These are phyloP conservation scores for Zymoseptoria tritici DNA, from an alignment of 2,329 filamentous ascomycete species.

Conservation along the genomic window DNA sequence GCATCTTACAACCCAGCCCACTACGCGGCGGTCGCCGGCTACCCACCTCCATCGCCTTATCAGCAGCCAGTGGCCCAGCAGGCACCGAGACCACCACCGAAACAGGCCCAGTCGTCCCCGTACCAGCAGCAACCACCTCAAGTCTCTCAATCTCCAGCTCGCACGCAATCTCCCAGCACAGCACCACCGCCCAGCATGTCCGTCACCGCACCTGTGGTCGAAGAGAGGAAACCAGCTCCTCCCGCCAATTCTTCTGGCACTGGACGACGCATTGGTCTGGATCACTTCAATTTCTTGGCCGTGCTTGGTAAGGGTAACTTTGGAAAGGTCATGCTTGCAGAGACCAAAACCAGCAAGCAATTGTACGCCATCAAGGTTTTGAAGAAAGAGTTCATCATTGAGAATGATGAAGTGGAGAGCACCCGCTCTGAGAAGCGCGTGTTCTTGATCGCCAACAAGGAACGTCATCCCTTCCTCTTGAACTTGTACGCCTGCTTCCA, in stretches of 20 bases:
- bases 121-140: conserved; percentile 35
- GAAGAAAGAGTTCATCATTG: conserved; percentile 99
- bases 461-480: conserved; percentile 89
- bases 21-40: conserved; percentile 49
- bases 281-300: conserved; percentile 98
- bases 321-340: conserved; percentile 98
- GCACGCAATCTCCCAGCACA: conserved; percentile 32
- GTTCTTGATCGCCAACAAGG: conserved; percentile 93
- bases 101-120: conserved; percentile 47
- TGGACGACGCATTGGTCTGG: conserved; percentile 80
- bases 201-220: conserved; percentile 23
- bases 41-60: conserved; percentile 27
- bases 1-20: conserved; percentile 66
- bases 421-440: conserved; percentile 96
- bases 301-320: conserved; percentile 99
- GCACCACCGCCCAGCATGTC: conserved; percentile 24
- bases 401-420: conserved; percentile 98
- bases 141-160: conserved; percentile 1
- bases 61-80: conserved; percentile 40
- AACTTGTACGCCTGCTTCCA: conserved; percentile 98
- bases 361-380: conserved; percentile 97
- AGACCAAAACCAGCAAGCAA: conserved; percentile 86
- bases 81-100: conserved; percentile 47
- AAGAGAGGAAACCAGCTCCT: conserved; percentile 55
- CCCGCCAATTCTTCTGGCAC: conserved; percentile 61